Evolutionary conservation across 2,329 filamentous ascomycete genomes (phyloP).

Genomic region (Epichloe hybrida): DNA sequence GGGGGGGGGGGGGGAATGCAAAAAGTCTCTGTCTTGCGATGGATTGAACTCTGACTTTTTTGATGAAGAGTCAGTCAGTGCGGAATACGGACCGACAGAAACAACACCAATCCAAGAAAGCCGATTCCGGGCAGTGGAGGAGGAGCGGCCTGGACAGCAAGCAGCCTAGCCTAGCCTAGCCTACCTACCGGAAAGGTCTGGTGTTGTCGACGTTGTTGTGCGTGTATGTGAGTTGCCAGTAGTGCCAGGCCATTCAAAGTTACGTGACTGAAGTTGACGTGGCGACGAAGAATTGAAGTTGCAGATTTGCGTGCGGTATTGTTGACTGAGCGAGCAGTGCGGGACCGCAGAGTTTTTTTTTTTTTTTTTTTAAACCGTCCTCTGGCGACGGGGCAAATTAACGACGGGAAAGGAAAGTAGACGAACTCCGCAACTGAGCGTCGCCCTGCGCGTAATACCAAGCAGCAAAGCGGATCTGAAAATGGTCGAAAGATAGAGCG

Average conservation of each 20-base stretch:
- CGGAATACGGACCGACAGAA: not conserved
- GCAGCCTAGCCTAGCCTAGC: too few species aligned
- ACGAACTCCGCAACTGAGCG: constrained; percentile 12
- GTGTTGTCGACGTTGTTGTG: not conserved
- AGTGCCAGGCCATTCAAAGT: not conserved
- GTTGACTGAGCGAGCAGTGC: not conserved
- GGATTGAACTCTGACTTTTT: constrained; percentile 4
- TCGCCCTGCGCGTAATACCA: not conserved
- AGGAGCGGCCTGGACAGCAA: not conserved
- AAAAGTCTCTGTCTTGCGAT: not conserved
- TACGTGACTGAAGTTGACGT: not conserved
- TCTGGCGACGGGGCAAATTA: constrained; percentile 9
- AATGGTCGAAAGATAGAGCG: not conserved
- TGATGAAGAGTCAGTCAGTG: constrained; percentile 2
- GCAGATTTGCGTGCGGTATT: constrained; percentile 4
- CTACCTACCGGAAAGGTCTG: too few species aligned
- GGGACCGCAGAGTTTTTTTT: constrained; percentile 22
- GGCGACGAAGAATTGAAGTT: not conserved
- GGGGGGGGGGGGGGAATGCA: constrained; percentile 1
- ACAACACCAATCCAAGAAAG: constrained; percentile 1
- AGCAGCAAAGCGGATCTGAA: not conserved
- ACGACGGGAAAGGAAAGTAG: constrained; percentile 16
- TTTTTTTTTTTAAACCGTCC: too few species aligned
- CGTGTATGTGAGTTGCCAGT: not conserved
- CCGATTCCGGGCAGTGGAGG: constrained; percentile 1